A percentile compares a stretch with the other conserved stretches of the same genome.
Evolutionary conservation across 768 basidiomycete genomes (phyloP).

Genomic region (Termitomyces sp.): DNA sequence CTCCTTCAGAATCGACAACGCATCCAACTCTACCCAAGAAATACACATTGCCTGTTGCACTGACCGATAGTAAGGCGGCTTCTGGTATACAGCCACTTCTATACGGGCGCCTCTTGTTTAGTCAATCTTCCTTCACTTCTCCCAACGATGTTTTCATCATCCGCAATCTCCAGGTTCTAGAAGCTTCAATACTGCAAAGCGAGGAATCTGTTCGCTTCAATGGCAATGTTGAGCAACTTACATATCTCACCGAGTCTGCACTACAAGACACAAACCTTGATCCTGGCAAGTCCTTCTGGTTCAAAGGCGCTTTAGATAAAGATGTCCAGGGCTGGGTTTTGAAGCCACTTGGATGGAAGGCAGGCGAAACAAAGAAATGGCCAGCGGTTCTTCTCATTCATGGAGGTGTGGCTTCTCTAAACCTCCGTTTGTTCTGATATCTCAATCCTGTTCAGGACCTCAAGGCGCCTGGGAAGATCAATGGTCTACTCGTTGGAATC

Average conservation of each 20-base stretch:
- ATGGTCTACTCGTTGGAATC: constrained; percentile 94
- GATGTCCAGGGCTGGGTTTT: constrained; percentile 82
- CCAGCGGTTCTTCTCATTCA: constrained; percentile 80
- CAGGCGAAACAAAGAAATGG: constrained; percentile 65
- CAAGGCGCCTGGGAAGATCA: constrained; percentile 86
- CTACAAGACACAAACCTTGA: constrained; percentile 55
- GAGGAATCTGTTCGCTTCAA: constrained; percentile 22
- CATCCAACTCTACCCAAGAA: constrained; percentile 42
- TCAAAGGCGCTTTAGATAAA: constrained; percentile 73
- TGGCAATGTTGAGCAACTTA: constrained; percentile 49
- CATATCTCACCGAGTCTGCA: constrained; percentile 53
- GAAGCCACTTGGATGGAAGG: constrained; percentile 73
- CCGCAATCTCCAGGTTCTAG: constrained; percentile 37
- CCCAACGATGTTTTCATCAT: constrained; percentile 80
- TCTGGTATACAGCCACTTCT: constrained; percentile 60
- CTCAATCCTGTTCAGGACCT: constrained; percentile 37
- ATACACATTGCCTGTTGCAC: constrained; percentile 47
- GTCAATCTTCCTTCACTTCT: constrained; percentile 65
- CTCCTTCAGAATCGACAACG: constrained; percentile 48
- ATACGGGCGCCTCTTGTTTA: constrained; percentile 61
- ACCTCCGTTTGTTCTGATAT: not conserved
- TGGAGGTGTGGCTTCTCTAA: constrained; percentile 39
- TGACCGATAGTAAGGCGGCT: constrained; percentile 55
- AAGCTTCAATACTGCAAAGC: constrained; percentile 31
- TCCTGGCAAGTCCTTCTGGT: constrained; percentile 81